Percentiles rank a stretch among this genome's conserved stretches.
phyloP scores from a whole-genome alignment of 257 asterid genomes.

The Penstemon newberryi region DNA sequence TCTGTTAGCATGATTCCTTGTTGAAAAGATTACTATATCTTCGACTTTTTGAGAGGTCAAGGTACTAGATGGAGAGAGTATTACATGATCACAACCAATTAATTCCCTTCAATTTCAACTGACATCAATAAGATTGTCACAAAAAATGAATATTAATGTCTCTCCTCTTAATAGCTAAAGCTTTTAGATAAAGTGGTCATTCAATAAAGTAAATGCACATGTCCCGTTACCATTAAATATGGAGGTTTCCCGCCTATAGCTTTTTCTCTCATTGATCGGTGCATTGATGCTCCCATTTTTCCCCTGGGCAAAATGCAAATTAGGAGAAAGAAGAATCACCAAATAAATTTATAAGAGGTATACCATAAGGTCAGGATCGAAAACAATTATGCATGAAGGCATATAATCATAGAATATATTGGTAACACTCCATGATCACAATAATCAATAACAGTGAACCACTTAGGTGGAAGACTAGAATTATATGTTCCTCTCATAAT shows the following conservation, averaged over 20 bases:
- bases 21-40: background rate
- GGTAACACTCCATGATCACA: background rate
- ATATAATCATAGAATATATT: constrained; percentile 8
- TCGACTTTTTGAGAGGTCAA: background rate
- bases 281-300: constrained; percentile 72
- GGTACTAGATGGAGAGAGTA: background rate
- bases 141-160: no score
- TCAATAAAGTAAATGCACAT: background rate
- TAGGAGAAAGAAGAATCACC: background rate
- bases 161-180: no score
- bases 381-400: background rate
- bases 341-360: background rate
- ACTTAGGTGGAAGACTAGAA: background rate
- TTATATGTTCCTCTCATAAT: background rate
- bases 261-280: constrained; percentile 44
- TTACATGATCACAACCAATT: background rate
- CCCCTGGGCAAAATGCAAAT: constrained; percentile 52
- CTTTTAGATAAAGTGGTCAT: no score
- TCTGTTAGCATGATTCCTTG: background rate
- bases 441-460: background rate
- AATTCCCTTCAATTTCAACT: background rate
- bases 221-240: constrained; percentile 49
- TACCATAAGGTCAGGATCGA: background rate
- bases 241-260: constrained; percentile 77
- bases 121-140: background rate